A percentile compares a stretch with the other conserved stretches of the same genome.
These are phyloP conservation scores for Kurtzmaniella natalensis DNA, from an alignment of 1,139 yeast species.

Conservation along the genomic window DNA sequence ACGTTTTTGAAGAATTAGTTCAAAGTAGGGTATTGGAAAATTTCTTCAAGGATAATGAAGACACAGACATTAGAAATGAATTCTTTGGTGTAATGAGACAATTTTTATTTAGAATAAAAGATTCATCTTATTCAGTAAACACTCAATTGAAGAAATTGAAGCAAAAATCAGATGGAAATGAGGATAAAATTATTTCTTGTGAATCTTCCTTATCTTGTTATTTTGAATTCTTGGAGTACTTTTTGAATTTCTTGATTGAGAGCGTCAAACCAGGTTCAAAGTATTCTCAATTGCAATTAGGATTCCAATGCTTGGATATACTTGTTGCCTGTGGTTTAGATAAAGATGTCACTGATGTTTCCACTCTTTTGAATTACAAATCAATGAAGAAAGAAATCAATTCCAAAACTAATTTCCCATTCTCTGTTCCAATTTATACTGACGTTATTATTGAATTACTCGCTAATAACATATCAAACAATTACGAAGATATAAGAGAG, in stretches of 20 bases:
- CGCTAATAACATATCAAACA: slow-evolving; percentile 59
- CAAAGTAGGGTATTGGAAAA: slow-evolving; percentile 35
- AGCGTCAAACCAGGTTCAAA: slow-evolving; percentile 64
- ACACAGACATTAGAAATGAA: slow-evolving; percentile 64
- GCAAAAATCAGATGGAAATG: slow-evolving; percentile 29
- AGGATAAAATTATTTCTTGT: slow-evolving; percentile 12
- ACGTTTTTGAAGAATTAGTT: slow-evolving; percentile 39
- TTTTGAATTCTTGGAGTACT: slow-evolving; percentile 37
- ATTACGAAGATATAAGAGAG: slow-evolving; percentile 72
- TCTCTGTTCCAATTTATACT: slow-evolving; percentile 31
- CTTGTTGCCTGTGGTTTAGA: slow-evolving; percentile 59
- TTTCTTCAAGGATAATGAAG: slow-evolving; percentile 53
- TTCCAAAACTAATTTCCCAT: slow-evolving; percentile 11
- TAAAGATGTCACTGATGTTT: slow-evolving; percentile 11
- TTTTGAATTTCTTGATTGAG: slow-evolving; percentile 34
- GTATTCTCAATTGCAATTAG: slow-evolving; percentile 55
- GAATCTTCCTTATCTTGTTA: slow-evolving; percentile 12
- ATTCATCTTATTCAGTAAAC: slow-evolving; percentile 54
- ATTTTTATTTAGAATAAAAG: slow-evolving; percentile 60
- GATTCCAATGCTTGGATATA: slow-evolving; percentile 45
- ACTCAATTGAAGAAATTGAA: slow-evolving; percentile 43
- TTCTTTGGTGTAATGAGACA: slow-evolving; percentile 57
- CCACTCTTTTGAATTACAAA: slow-evolving; percentile 3
- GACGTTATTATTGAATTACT: slow-evolving; percentile 41
- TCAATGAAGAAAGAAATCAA: slow-evolving; percentile 6